phyloP scores from a whole-genome alignment of 1,139 yeast genomes.

The Yamadazyma songkhlaensis region DNA sequence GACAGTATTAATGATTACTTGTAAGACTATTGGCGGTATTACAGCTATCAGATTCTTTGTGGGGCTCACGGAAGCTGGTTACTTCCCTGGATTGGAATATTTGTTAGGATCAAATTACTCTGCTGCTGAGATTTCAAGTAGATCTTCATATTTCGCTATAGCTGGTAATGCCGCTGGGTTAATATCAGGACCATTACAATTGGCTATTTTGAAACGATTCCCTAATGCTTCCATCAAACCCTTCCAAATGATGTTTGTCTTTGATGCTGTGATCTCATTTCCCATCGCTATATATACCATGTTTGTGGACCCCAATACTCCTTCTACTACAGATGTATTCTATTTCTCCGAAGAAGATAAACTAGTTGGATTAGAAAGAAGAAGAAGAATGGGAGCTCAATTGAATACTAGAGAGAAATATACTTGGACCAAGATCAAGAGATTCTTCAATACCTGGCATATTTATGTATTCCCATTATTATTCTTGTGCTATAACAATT shows the following conservation, averaged over 20 bases:
- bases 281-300: conserved; percentile 36
- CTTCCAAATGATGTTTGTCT: conserved; percentile 39
- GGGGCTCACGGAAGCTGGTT: conserved; percentile 59
- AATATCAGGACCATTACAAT: conserved; percentile 37
- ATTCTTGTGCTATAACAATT: conserved; percentile 50
- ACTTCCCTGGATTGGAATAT: conserved; percentile 56
- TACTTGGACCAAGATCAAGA: conserved; percentile 36
- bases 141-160: conserved; percentile 48
- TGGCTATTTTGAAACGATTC: conserved; percentile 28
- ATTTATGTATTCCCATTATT: conserved; percentile 45
- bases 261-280: conserved; percentile 36
- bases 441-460: conserved; percentile 50
- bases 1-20: conserved; percentile 50
- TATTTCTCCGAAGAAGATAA: conserved; percentile 33
- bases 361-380: conserved; percentile 35
- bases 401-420: conserved; percentile 42
- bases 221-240: conserved; percentile 27
- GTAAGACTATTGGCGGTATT: conserved; percentile 39
- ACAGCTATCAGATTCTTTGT: conserved; percentile 57
- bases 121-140: conserved; percentile 25
- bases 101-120: conserved; percentile 42
- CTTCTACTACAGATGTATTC: conserved; percentile 37
- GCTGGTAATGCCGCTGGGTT: conserved; percentile 27
- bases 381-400: conserved; percentile 46
- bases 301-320: conserved; percentile 37